phyloP scores from a whole-genome alignment of 768 basidiomycete species.

The Neoboletus subvelutipes region DNA sequence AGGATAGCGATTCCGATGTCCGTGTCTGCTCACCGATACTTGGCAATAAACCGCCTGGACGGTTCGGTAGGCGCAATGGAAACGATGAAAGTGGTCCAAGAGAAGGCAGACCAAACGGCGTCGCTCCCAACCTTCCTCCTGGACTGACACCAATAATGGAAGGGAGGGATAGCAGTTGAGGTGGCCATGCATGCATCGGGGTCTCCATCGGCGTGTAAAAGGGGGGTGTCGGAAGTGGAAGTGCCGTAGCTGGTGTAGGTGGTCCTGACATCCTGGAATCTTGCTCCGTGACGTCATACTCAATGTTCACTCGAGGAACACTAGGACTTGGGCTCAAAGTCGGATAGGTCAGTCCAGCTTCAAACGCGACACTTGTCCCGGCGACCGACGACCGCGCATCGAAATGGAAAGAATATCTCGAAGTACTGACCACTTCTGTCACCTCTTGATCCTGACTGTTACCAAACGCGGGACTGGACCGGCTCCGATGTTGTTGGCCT shows the following conservation, averaged over 20 bases:
- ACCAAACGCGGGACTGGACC: slow-evolving; percentile 20
- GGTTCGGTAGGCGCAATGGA: slow-evolving; percentile 21
- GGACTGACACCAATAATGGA: not conserved
- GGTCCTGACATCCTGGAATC: slow-evolving; percentile 22
- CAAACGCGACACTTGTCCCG: not conserved
- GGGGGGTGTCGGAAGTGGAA: slow-evolving; percentile 23
- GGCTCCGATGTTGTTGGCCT: slow-evolving; percentile 18
- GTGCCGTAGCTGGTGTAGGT: slow-evolving; percentile 21
- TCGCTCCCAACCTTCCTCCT: slow-evolving; percentile 6
- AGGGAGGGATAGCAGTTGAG: slow-evolving; percentile 5
- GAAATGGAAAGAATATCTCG: slow-evolving; percentile 11
- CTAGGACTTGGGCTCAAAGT: not conserved
- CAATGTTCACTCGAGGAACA: slow-evolving; percentile 23
- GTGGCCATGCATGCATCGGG: slow-evolving; percentile 14
- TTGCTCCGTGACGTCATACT: slow-evolving; percentile 24
- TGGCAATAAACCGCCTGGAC: slow-evolving; percentile 11
- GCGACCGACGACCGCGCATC: slow-evolving; percentile 3
- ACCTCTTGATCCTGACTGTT: not conserved
- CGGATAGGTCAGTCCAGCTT: not conserved
- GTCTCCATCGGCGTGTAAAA: slow-evolving; percentile 32
- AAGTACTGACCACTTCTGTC: not conserved
- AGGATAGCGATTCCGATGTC: slow-evolving; percentile 1
- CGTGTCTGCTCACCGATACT: slow-evolving; percentile 15
- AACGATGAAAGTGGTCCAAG: slow-evolving; percentile 12
- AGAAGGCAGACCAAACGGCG: slow-evolving; percentile 4